Evolutionary conservation across 306 rosid genomes (phyloP), one percentile per base, ranked within the genome.

Genomic region (Dalbergia oliveri): DNA sequence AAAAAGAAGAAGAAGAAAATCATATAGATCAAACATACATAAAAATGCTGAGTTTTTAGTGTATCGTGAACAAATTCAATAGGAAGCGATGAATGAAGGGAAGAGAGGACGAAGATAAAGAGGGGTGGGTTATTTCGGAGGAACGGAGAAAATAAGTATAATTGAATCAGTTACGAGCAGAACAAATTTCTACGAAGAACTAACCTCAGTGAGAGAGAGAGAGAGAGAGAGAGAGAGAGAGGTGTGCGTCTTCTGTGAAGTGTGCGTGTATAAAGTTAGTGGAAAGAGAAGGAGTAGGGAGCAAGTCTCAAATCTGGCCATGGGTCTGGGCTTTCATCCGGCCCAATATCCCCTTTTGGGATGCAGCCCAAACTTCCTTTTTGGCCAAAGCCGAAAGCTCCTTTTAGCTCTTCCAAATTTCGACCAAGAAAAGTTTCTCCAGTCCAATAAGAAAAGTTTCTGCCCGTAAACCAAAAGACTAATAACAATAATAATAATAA

Each of bases 231-330:
- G 68, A 21, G 68, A 35, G 56, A 13, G 10, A 3, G 10, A 4
- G 3, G 53, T 10, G 53, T 3, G 3, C 10, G 53, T 47, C n/a
- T 44, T 75, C 34, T 4, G 3, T 13, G 18, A 60, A 31, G 60
- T 10, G 60, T 26, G 59, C n/a, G 43, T 19, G 15, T 60, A 8
- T 9, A 51, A 58, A 43, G 45, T 9, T 31, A 10, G 26, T 7
- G 77, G 14, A 37, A 34, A 11, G 21, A 53, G 77, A 37, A 73
- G 69, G 79, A 74, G 79, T 74, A 74, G 79, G 0, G 58, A 60
- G 47, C 79, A 74, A 74, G 79, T 74, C 26, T 60, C 3, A 26
- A 23, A 44, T 15, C 8, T 60, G 45, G 69, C 79, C 68, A 23
- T 21, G 1, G 11, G 14, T 4, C 41, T 5, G 41, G 41, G 6